Base-by-base conservation (phyloP, 345 rosid species). In the Geranium rotundifolium region DNA sequence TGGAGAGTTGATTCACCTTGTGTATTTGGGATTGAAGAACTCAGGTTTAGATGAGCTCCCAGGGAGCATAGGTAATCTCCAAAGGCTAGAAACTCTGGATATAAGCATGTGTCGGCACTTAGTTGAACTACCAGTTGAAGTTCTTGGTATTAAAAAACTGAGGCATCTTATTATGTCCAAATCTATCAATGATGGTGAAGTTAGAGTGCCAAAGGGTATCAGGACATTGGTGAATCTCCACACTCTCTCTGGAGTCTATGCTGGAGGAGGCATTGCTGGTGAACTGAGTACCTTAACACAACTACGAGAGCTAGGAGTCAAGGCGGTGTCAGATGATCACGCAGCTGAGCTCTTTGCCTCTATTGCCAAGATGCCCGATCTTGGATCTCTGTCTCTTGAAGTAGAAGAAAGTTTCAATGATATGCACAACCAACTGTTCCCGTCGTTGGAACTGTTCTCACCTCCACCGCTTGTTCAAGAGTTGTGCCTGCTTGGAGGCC, bases 121-220 rank as follows among this genome's bases (percentile, higher is more conserved):
- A 52, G 5, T 1, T 52, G 18, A 52, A 14, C 17, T 52, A 7
- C 56, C 46, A 0, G 7, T 37, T 37, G 46, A 52, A 52, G n/a
- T 52, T 52, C 56, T n/a, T 23, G 30, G 30, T 23, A 62, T 62
- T 54, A 13, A 63, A 7, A 20, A 17, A 8, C 13, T 69, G 67
- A 69, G 72, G 57, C 72, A 69, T 54, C 58, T 63, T 23, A 56
- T 63, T 1, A 58, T 63, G 63, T 69, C 72, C 20, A 49, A 23
- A 49, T 5, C 8, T 15, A 4, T 6, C 12, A 1, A n/a, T 19
- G 19, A 58, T 54, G 0, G 67, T 7, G 67, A 50, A 63, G 58
- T 69, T 29, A 58, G 15, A 30, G 72, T 63, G n/a, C 64, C 59
- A 5, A 52, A 58, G 5, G 66, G 54, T 4, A 69, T 69, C 9